phyloP scores from a whole-genome alignment of 306 rosid species.

The Vigna hirtella region DNA sequence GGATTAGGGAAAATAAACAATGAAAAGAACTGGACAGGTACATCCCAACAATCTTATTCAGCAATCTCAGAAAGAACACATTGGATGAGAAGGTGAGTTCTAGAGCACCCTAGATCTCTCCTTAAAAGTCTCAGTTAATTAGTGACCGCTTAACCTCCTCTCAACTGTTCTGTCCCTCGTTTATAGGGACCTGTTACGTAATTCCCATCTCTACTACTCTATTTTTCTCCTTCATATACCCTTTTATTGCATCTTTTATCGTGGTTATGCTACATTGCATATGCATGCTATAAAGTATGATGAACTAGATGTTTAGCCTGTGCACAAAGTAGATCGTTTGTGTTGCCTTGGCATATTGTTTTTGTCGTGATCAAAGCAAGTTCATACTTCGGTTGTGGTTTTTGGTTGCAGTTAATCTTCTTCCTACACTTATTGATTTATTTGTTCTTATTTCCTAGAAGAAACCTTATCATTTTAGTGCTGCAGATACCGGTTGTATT shows the following conservation, averaged over 20 bases:
- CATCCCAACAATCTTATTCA: not conserved
- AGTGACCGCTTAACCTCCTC: not conserved
- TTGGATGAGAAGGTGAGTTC: not conserved
- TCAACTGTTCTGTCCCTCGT: not conserved
- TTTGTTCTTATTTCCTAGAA: conserved; percentile 13
- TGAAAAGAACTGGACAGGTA: not conserved
- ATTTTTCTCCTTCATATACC: not conserved
- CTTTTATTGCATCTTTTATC: not conserved
- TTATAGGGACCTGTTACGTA: not conserved
- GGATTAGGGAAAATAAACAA: not conserved
- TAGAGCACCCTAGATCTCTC: not conserved
- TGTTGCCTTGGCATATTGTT: conserved; percentile 12
- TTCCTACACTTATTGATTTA: not conserved
- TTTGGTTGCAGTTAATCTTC: not conserved
- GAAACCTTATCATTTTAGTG: conserved; percentile 41
- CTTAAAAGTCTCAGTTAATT: not conserved
- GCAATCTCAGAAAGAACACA: not conserved
- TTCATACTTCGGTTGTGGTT: not conserved
- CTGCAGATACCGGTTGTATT: conserved; percentile 43
- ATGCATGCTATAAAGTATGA: not conserved
- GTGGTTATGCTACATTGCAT: not conserved
- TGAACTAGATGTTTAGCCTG: not conserved
- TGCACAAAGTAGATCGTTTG: not conserved
- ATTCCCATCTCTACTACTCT: not conserved
- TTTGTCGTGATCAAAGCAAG: not conserved